Conservation (phyloP, 2,329 filamentous ascomycete genomes). For the Chalara sp. region DNA sequence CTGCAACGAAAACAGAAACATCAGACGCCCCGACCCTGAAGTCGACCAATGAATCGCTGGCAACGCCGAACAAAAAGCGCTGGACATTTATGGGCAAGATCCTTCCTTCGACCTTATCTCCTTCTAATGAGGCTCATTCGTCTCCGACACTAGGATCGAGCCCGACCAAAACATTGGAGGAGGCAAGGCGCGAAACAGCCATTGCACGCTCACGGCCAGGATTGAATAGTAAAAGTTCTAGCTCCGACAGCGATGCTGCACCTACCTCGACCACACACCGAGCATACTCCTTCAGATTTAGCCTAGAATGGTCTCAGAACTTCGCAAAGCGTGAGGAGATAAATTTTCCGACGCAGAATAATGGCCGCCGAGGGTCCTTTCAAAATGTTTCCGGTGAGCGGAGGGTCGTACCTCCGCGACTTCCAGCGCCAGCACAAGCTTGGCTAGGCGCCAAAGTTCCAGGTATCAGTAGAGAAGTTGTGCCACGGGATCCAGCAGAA, state of each 20-base stretch:
- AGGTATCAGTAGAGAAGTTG: slow-evolving; percentile 18
- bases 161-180: slow-evolving; percentile 41
- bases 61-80: slow-evolving; percentile 41
- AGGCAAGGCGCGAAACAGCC: slow-evolving; percentile 43
- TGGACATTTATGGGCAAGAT: slow-evolving; percentile 61
- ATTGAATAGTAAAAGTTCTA: slow-evolving; percentile 43
- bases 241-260: slow-evolving; percentile 48
- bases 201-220: slow-evolving; percentile 31
- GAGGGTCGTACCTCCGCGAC: slow-evolving; percentile 58
- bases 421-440: slow-evolving; percentile 64
- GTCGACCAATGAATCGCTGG: slow-evolving; percentile 10
- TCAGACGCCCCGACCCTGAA: slow-evolving; percentile 12
- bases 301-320: slow-evolving; percentile 55
- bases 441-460: slow-evolving; percentile 40
- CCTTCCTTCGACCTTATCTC: slow-evolving; percentile 39
- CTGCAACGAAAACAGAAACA: slow-evolving; percentile 10
- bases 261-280: slow-evolving; percentile 31
- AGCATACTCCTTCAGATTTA: slow-evolving; percentile 67
- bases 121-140: slow-evolving; percentile 4
- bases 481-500: slow-evolving; percentile 18
- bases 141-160: slow-evolving; percentile 5
- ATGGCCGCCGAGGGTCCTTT: slow-evolving; percentile 1
- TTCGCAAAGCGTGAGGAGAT: slow-evolving; percentile 28
- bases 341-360: not conserved
- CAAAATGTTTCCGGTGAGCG: slow-evolving; percentile 35